Evolutionary conservation across 2,329 filamentous ascomycete genomes (phyloP).

Genomic region (Periconia sp.): DNA sequence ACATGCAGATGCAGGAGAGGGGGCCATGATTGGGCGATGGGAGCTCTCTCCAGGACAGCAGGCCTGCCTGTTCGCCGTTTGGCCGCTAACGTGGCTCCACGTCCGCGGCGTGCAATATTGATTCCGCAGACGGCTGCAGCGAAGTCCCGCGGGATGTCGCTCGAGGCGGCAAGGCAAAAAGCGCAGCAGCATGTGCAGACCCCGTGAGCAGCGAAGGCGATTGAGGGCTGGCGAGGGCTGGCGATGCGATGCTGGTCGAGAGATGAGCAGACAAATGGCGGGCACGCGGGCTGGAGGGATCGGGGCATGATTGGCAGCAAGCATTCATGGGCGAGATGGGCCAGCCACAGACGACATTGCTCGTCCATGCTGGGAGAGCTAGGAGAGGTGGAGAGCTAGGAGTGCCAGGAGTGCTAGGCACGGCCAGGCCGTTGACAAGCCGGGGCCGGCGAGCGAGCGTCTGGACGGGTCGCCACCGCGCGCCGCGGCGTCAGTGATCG

Average conservation of each 20-base stretch:
- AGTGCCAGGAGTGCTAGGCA: neutral
- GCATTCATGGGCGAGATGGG: constrained; percentile 12
- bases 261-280: constrained; percentile 6
- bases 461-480: no score
- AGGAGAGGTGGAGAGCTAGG: no score
- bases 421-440: neutral
- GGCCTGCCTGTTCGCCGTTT: constrained; percentile 17
- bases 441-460: neutral
- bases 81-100: constrained; percentile 39
- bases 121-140: constrained; percentile 15
- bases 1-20: neutral
- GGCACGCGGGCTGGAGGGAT: neutral
- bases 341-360: constrained; percentile 4
- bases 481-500: constrained; percentile 1
- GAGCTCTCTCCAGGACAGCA: neutral
- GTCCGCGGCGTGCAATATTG: constrained; percentile 20
- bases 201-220: constrained; percentile 15
- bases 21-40: constrained; percentile 1
- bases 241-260: constrained; percentile 7
- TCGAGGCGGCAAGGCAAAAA: constrained; percentile 7
- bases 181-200: neutral
- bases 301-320: constrained; percentile 20
- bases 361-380: no score
- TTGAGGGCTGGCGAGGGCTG: constrained; percentile 4
- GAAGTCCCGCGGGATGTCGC: no score